Percentiles rank a stretch among this genome's conserved stretches.
phyloP scores from a whole-genome alignment of 2,329 filamentous ascomycete species.

The Karstenula rhodostoma region DNA sequence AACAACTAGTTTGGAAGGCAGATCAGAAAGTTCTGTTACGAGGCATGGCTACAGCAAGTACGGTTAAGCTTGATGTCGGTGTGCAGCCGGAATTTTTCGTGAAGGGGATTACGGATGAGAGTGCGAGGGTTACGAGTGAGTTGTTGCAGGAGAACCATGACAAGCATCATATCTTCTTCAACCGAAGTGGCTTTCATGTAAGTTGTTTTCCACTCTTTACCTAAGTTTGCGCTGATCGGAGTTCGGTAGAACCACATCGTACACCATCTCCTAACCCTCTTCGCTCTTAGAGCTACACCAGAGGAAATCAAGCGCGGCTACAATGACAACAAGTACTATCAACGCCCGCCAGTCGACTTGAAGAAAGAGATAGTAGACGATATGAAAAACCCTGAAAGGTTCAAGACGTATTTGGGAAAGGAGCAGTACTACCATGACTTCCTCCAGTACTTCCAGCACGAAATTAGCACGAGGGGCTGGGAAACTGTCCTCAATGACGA shows the following conservation, averaged over 20 bases:
- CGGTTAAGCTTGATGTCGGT: conserved; percentile 52
- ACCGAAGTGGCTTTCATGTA: conserved; percentile 74
- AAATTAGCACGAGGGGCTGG: conserved; percentile 73
- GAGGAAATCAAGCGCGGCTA: conserved; percentile 70
- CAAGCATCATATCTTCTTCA: conserved; percentile 83
- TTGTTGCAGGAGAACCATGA: conserved; percentile 80
- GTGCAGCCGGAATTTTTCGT: conserved; percentile 58
- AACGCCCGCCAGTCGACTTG: conserved; percentile 61
- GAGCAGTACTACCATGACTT: conserved; percentile 75
- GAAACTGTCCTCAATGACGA: conserved; percentile 70
- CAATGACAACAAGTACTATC: conserved; percentile 70
- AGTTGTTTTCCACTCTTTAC: neutral
- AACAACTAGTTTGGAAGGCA: conserved; percentile 12
- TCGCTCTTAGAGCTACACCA: conserved; percentile 73
- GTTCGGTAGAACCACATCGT: conserved; percentile 71
- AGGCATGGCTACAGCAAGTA: conserved; percentile 44
- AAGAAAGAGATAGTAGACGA: conserved; percentile 62
- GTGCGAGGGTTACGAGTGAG: conserved; percentile 69
- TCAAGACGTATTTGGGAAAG: conserved; percentile 69
- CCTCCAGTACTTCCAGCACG: conserved; percentile 75
- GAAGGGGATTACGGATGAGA: conserved; percentile 60
- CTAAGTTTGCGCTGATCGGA: neutral
- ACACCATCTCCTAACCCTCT: conserved; percentile 80
- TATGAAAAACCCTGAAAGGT: conserved; percentile 65
- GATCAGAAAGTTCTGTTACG: conserved; percentile 12